Conservation (phyloP, 352 stramenopile genomes). For the Phytophthora europaea region DNA sequence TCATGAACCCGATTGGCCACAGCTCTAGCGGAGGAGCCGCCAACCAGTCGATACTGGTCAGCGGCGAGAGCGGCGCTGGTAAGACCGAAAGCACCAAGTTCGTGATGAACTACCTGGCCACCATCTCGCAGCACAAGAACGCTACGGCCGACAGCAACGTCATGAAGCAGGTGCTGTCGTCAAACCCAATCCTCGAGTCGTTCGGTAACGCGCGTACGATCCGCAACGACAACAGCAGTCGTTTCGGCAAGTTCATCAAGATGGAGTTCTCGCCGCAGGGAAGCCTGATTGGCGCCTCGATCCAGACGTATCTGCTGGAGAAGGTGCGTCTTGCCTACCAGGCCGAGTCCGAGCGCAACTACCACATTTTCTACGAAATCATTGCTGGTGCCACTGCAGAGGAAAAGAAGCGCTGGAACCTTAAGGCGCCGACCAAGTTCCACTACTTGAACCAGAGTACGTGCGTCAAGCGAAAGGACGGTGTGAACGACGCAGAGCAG, state of each 20-base stretch:
- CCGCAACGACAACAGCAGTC: conserved; percentile 97
- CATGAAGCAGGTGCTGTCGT: conserved; percentile 96
- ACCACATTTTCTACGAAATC: conserved; percentile 98
- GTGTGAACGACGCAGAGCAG: conserved; percentile 92
- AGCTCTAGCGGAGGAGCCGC: conserved; percentile 39
- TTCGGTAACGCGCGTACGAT: conserved; percentile 99
- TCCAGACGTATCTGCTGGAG: conserved; percentile 97
- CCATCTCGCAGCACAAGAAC: conserved; percentile 79
- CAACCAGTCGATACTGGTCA: conserved; percentile 95
- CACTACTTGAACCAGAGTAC: conserved; percentile 93
- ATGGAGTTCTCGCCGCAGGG: conserved; percentile 92
- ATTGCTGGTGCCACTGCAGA: conserved; percentile 74
- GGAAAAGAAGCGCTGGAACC: conserved; percentile 73
- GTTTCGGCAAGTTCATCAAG: conserved; percentile 99
- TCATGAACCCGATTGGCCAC: conserved; percentile 68
- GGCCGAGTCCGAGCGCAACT: conserved; percentile 94
- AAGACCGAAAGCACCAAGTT: conserved; percentile 99
- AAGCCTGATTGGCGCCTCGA: conserved; percentile 90
- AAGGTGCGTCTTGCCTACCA: conserved; percentile 96
- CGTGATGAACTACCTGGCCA: conserved; percentile 96
- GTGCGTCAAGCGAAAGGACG: conserved; percentile 86
- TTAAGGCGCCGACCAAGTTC: conserved; percentile 75
- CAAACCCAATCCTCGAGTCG: conserved; percentile 98
- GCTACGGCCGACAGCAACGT: conserved; percentile 70
- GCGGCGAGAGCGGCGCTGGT: conserved; percentile 93